Evolutionary conservation across 805 yeast species (phyloP).

Genomic region (Candida insectalens): DNA sequence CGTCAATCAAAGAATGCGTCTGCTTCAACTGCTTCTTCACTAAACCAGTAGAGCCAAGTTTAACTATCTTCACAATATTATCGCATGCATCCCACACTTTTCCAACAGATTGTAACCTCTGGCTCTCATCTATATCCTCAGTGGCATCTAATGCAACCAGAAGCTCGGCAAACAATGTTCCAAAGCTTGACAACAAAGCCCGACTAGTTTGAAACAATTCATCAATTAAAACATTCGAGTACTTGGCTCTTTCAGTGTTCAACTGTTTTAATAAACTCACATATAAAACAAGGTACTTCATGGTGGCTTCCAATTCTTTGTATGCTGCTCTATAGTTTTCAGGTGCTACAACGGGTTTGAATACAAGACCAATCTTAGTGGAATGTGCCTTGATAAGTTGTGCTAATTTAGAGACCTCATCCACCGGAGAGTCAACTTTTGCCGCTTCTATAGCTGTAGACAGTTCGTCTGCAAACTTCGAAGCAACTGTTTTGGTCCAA

Average conservation of each 20-base stretch:
- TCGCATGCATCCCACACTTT: slow-evolving; percentile 67
- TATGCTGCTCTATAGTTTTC: slow-evolving; percentile 34
- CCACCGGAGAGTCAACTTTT: slow-evolving; percentile 33
- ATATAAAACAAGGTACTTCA: slow-evolving; percentile 33
- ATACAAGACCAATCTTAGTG: slow-evolving; percentile 67
- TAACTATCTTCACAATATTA: slow-evolving; percentile 28
- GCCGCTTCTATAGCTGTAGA: slow-evolving; percentile 13
- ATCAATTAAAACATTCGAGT: slow-evolving; percentile 20
- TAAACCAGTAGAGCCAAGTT: slow-evolving; percentile 44
- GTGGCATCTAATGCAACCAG: slow-evolving; percentile 5
- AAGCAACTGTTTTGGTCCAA: slow-evolving; percentile 8
- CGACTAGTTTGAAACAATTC: slow-evolving; percentile 21
- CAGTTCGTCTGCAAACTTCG: neutral
- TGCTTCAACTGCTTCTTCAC: slow-evolving; percentile 37
- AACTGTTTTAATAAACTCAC: slow-evolving; percentile 36
- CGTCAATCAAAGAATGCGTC: slow-evolving; percentile 39
- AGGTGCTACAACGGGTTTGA: slow-evolving; percentile 45
- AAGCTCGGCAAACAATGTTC: slow-evolving; percentile 12
- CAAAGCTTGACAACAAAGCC: slow-evolving; percentile 9
- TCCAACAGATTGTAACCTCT: slow-evolving; percentile 52
- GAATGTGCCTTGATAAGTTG: slow-evolving; percentile 62
- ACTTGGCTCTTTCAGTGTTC: slow-evolving; percentile 23
- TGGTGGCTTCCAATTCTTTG: slow-evolving; percentile 36
- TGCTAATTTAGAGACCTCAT: slow-evolving; percentile 50
- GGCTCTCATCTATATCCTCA: slow-evolving; percentile 12